Base-by-base conservation (phyloP, 305 asterid genomes). In the Fraxinus greggii region DNA sequence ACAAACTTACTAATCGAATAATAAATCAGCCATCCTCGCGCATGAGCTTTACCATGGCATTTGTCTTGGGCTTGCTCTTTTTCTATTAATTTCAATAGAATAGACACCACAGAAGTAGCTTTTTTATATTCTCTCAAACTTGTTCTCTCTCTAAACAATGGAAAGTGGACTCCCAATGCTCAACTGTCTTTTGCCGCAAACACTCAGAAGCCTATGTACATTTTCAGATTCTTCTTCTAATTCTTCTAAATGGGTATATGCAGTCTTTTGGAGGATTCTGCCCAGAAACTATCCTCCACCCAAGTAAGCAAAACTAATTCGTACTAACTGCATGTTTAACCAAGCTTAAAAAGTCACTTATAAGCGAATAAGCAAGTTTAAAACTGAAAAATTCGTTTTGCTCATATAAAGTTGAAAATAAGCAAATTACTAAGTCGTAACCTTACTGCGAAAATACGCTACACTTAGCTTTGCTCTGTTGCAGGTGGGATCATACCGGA, bases 281-380 rank as follows among this genome's bases (percentile, higher is more conserved):
- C 98, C 98, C 12, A 90, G 98, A 83, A 92, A 89, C 61, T 94
- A 90, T 61, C 98, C 98, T 81, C 98, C 98, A 33, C 97, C 98
- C 28, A 94, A 91, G 97, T 94, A 89, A 89, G 88, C 84, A 85
- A 4, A 51, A 56, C 74, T 75, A 73, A 9, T 65, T 0, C 69
- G 6, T 59, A 4, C 2, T 19, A 24, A 7, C 31, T 61, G 15
- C n/a, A 21, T 23, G 13, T 21, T 59, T 51, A 15, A 15, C 61
- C 61, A 51, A 51, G 63, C 63, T 51, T 51, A 51, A 5, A 17
- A 23, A 61, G 32, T 61, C 17, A 61, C 31, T 61, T 61, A 61
- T 21, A 51, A 51, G 21, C 1, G 59, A 48, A 48, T 48, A 48
- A 48, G 23, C 23, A 48, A 48, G 19, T 48, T 1, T 23, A 32